A percentile compares a stretch with the other conserved stretches of the same genome.
phyloP scores from a whole-genome alignment of 2,329 filamentous ascomycete species.

The Leptographium galeiforme region DNA sequence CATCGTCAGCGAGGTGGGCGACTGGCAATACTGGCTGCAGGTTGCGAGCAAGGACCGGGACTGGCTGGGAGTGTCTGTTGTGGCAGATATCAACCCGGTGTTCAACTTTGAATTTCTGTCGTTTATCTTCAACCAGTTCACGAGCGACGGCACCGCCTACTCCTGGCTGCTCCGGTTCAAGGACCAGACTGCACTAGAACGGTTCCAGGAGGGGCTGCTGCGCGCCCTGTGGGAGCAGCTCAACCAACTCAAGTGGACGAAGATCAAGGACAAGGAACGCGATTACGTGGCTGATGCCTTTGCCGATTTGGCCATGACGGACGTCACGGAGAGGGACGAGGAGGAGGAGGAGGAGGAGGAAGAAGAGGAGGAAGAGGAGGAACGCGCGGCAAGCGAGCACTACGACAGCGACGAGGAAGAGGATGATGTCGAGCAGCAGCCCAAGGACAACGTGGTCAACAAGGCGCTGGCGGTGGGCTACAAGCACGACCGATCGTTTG shows the following conservation, averaged over 20 bases:
- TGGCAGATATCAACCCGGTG: slow-evolving; percentile 89
- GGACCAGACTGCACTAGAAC: slow-evolving; percentile 65
- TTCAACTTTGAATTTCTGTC: slow-evolving; percentile 99
- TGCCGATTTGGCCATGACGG: slow-evolving; percentile 86
- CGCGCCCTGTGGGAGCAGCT: slow-evolving; percentile 93
- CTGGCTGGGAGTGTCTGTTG: slow-evolving; percentile 76
- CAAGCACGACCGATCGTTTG: slow-evolving; percentile 93
- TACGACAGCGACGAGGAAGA: slow-evolving; percentile 51
- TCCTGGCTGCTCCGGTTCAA: slow-evolving; percentile 93
- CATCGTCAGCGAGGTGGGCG: slow-evolving; percentile 71
- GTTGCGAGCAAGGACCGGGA: slow-evolving; percentile 62
- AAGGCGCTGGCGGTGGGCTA: slow-evolving; percentile 95
- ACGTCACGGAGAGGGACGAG: slow-evolving; percentile 40
- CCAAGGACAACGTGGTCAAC: slow-evolving; percentile 60
- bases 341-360: slow-evolving; percentile 23
- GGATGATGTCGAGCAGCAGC: slow-evolving; percentile 63
- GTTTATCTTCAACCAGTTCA: slow-evolving; percentile 97
- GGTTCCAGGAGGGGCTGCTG: slow-evolving; percentile 88
- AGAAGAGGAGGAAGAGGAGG: slow-evolving; percentile 42
- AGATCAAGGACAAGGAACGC: slow-evolving; percentile 80
- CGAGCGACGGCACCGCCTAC: slow-evolving; percentile 74
- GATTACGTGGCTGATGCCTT: slow-evolving; percentile 95
- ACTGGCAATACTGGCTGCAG: slow-evolving; percentile 94
- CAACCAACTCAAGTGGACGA: slow-evolving; percentile 88
- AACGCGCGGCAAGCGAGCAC: slow-evolving; percentile 41